Evolutionary conservation across 805 yeast genomes (phyloP).

Genomic region (Maudiozyma saulgeensis): DNA sequence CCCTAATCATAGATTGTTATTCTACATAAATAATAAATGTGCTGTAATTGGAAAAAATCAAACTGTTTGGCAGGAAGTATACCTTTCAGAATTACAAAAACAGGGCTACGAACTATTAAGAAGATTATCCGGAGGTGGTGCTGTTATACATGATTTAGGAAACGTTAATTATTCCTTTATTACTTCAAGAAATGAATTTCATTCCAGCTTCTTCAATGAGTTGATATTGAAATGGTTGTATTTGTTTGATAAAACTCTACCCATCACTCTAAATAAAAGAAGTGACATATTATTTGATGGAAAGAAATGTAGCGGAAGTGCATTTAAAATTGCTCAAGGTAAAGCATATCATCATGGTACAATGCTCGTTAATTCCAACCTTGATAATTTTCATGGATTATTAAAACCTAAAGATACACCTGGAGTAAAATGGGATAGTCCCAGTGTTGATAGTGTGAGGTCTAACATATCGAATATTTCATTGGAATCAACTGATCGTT

Average conservation of each 20-base stretch:
- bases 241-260: slow-evolving; percentile 5
- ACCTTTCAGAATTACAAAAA: slow-evolving; percentile 43
- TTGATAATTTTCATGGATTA: slow-evolving; percentile 50
- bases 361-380: slow-evolving; percentile 64
- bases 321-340: slow-evolving; percentile 75
- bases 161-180: slow-evolving; percentile 81
- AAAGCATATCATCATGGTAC: slow-evolving; percentile 94
- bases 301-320: slow-evolving; percentile 81
- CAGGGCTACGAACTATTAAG: slow-evolving; percentile 59
- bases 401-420: slow-evolving; percentile 39
- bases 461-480: slow-evolving; percentile 67
- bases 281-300: slow-evolving; percentile 63
- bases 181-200: slow-evolving; percentile 56
- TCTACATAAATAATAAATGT: slow-evolving; percentile 73
- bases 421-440: slow-evolving; percentile 37
- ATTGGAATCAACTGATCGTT: slow-evolving; percentile 31
- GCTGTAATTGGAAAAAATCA: slow-evolving; percentile 96
- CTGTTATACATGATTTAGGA: slow-evolving; percentile 90
- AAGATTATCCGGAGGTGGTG: slow-evolving; percentile 88
- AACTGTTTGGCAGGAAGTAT: slow-evolving; percentile 84
- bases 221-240: slow-evolving; percentile 33
- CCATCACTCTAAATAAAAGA: slow-evolving; percentile 51
- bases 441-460: slow-evolving; percentile 66
- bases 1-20: slow-evolving; percentile 43
- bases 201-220: slow-evolving; percentile 45